Evolutionary conservation across 2,329 filamentous ascomycete genomes (phyloP).

Genomic region (Stachybotrys elegans): DNA sequence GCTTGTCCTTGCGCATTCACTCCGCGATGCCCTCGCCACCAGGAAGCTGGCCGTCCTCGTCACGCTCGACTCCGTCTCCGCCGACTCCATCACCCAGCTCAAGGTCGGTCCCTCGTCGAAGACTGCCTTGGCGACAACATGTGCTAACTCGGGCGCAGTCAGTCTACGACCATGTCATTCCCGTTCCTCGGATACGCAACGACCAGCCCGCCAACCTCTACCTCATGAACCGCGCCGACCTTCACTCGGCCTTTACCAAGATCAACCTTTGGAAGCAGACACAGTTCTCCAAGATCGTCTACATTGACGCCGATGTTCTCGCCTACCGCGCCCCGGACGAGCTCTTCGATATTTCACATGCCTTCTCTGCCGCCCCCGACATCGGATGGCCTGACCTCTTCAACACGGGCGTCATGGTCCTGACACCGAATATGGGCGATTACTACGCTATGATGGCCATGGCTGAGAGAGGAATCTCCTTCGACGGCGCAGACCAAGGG

Average conservation of each 20-base stretch:
- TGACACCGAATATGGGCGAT: slow-evolving; percentile 80
- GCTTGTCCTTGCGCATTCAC: slow-evolving; percentile 86
- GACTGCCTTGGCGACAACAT: not conserved
- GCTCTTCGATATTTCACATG: slow-evolving; percentile 64
- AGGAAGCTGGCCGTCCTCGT: slow-evolving; percentile 75
- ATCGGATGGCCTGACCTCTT: slow-evolving; percentile 98
- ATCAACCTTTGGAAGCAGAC: slow-evolving; percentile 89
- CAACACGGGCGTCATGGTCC: slow-evolving; percentile 95
- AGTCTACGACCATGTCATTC: slow-evolving; percentile 84
- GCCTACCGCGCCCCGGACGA: slow-evolving; percentile 87
- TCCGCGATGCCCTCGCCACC: slow-evolving; percentile 81
- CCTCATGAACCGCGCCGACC: slow-evolving; percentile 86
- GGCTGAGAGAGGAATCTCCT: slow-evolving; percentile 82
- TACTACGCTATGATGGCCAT: slow-evolving; percentile 81
- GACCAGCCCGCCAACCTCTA: slow-evolving; percentile 74
- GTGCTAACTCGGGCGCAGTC: slow-evolving; percentile 41
- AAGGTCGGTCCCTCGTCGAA: slow-evolving; percentile 46
- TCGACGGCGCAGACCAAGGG: slow-evolving; percentile 95
- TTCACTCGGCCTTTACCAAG: slow-evolving; percentile 93
- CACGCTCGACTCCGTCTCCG: slow-evolving; percentile 72
- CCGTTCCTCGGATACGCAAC: slow-evolving; percentile 76
- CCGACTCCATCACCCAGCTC: slow-evolving; percentile 72
- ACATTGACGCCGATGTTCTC: slow-evolving; percentile 92
- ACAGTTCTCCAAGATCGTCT: slow-evolving; percentile 88
- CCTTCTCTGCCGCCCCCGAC: slow-evolving; percentile 75